Evolutionary conservation across 495 filamentous ascomycete species (phyloP).

Genomic region (Zalerion maritima): DNA sequence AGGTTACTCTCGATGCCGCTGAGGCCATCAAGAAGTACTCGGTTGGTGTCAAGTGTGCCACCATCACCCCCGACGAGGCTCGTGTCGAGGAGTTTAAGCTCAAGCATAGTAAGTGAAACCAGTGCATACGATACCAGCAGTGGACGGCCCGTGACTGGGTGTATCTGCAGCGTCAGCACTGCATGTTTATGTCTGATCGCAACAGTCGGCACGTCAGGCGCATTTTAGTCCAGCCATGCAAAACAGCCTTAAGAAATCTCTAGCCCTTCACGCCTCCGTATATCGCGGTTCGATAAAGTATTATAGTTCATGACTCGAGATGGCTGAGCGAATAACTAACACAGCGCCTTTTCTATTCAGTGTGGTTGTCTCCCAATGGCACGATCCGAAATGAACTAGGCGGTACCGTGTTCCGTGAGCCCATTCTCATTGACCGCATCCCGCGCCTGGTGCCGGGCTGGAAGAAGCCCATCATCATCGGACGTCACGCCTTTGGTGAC

Average conservation of each 20-base stretch:
- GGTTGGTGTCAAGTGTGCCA: conserved; percentile 97
- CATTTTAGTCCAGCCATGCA: too few relatives aligned
- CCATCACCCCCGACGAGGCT: conserved; percentile 94
- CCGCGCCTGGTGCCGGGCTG: conserved; percentile 89
- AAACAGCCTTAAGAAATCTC: too few relatives aligned
- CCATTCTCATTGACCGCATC: conserved; percentile 86
- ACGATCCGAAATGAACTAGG: conserved; percentile 93
- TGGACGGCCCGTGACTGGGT: too few relatives aligned
- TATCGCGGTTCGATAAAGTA: too few relatives aligned
- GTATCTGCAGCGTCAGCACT: too few relatives aligned
- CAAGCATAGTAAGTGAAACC: conserved; percentile 64
- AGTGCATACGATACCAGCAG: conserved; percentile 3
- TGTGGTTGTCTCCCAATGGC: conserved; percentile 98
- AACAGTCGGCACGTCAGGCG: too few relatives aligned
- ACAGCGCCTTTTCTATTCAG: conserved; percentile 21
- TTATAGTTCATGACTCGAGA: too few relatives aligned
- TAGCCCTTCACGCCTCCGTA: too few relatives aligned
- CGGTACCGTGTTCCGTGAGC: conserved; percentile 95
- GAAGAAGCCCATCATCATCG: conserved; percentile 98
- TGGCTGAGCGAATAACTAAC: too few relatives aligned
- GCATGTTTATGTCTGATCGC: too few relatives aligned
- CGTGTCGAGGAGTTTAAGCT: conserved; percentile 95
- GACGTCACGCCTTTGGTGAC: conserved; percentile 95
- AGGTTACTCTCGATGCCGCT: conserved; percentile 86
- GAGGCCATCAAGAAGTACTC: conserved; percentile 98